These are phyloP conservation scores for Actinomortierella wolfii DNA, from an alignment of 371 early-diverging fungal species.

Conservation along the genomic window DNA sequence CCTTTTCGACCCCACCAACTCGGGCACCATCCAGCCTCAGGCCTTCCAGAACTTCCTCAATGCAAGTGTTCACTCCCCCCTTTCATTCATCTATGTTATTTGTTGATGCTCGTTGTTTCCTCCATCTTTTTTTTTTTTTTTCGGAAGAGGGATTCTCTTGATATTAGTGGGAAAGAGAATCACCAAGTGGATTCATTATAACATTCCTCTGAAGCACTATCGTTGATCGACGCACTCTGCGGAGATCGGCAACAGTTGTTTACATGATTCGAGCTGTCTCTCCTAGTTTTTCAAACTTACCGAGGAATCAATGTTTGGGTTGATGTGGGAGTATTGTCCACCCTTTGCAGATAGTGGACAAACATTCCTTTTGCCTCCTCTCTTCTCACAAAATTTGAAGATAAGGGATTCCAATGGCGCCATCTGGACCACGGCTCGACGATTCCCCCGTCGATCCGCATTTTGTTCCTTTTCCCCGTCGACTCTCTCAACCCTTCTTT, in stretches of 20 bases:
- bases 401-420: not conserved
- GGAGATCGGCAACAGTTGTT: no score
- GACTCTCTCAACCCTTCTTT: not conserved
- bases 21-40: constrained; percentile 46
- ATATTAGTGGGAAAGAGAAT: not conserved
- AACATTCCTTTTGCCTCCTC: not conserved
- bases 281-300: no score
- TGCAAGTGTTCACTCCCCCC: constrained; percentile 11
- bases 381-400: not conserved
- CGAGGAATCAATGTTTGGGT: no score
- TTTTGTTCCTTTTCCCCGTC: not conserved
- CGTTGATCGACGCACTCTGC: not conserved
- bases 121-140: not conserved
- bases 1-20: constrained; percentile 48
- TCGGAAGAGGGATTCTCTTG: not conserved
- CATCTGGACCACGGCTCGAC: not conserved
- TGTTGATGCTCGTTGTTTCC: not conserved
- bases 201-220: not conserved
- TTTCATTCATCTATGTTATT: not conserved
- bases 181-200: not conserved
- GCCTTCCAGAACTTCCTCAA: constrained; percentile 39
- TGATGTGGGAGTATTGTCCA: no score
- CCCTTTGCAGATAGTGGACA: no score
- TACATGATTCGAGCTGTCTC: no score
- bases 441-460: not conserved